These are phyloP conservation scores for Trichoderma sp. DNA, from an alignment of 2,329 filamentous ascomycete species.

Conservation along the genomic window DNA sequence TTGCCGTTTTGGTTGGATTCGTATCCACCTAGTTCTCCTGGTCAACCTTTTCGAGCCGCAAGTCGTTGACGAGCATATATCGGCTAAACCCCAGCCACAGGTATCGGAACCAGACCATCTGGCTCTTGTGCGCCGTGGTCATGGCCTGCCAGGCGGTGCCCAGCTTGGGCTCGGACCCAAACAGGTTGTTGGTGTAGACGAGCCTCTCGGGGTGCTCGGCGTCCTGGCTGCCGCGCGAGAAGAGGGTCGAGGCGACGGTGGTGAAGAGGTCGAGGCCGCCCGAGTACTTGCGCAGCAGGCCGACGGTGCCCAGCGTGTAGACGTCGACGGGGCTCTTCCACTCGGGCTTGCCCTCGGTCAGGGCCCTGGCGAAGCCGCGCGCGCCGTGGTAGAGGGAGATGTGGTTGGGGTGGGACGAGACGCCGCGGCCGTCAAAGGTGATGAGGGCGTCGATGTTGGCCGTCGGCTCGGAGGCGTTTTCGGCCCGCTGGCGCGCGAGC, in stretches of 20 bases:
- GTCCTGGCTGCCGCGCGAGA: slow-evolving; percentile 45
- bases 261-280: slow-evolving; percentile 74
- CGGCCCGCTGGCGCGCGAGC: slow-evolving; percentile 45
- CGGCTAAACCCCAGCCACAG: slow-evolving; percentile 89
- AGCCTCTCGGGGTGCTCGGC: slow-evolving; percentile 57
- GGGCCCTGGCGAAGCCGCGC: slow-evolving; percentile 66
- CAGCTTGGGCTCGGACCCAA: slow-evolving; percentile 54
- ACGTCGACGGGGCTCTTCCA: slow-evolving; percentile 76
- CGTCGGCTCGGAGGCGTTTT: slow-evolving; percentile 43
- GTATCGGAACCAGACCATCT: slow-evolving; percentile 99
- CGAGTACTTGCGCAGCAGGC: slow-evolving; percentile 77
- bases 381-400: slow-evolving; percentile 85
- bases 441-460: slow-evolving; percentile 77
- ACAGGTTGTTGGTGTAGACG: slow-evolving; percentile 71
- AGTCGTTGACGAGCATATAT: slow-evolving; percentile 95
- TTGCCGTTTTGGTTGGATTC: no score
- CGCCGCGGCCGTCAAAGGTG: slow-evolving; percentile 82
- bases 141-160: slow-evolving; percentile 76
- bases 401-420: slow-evolving; percentile 93
- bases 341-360: slow-evolving; percentile 65
- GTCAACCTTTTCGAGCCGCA: slow-evolving; percentile 56
- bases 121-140: slow-evolving; percentile 85
- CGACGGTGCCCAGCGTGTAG: slow-evolving; percentile 79
- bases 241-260: slow-evolving; percentile 63
- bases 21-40: not conserved